A percentile compares a stretch with the other conserved stretches of the same genome.
These are phyloP conservation scores for Prunus padus DNA, from an alignment of 306 rosid genomes.

Conservation along the genomic window DNA sequence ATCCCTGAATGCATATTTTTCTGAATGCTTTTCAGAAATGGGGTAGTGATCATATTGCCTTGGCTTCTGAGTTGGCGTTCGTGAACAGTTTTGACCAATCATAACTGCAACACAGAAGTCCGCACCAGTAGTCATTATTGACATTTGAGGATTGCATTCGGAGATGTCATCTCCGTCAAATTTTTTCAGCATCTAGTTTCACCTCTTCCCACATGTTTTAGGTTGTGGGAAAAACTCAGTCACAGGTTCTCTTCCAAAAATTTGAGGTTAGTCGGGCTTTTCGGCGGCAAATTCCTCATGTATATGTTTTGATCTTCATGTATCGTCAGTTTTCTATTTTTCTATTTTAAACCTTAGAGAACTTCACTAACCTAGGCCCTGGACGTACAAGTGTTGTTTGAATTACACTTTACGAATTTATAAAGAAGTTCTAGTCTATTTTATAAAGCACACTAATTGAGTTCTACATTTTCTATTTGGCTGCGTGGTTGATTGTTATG, in stretches of 20 bases:
- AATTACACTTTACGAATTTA: neutral
- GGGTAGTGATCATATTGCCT: conserved; percentile 94
- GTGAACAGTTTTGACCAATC: conserved; percentile 30
- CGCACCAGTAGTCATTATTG: conserved; percentile 13
- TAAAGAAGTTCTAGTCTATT: neutral
- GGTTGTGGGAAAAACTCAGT: conserved; percentile 1
- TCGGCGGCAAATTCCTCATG: neutral
- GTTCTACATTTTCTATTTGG: neutral
- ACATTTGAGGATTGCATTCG: neutral
- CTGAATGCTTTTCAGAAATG: conserved; percentile 64
- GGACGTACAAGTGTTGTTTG: neutral
- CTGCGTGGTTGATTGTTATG: neutral
- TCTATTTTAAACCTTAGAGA: neutral
- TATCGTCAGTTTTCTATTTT: neutral
- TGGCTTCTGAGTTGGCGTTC: conserved; percentile 76
- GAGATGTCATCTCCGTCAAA: neutral
- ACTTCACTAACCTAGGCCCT: neutral
- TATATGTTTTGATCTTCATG: neutral
- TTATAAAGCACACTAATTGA: neutral
- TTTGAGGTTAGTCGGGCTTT: neutral
- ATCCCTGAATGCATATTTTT: neutral
- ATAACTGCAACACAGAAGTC: conserved; percentile 15
- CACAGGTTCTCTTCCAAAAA: neutral
- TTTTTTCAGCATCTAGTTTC: neutral
- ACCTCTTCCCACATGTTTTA: neutral